phyloP scores from a whole-genome alignment of 352 stramenopile species.

The Peronospora tabacina region DNA sequence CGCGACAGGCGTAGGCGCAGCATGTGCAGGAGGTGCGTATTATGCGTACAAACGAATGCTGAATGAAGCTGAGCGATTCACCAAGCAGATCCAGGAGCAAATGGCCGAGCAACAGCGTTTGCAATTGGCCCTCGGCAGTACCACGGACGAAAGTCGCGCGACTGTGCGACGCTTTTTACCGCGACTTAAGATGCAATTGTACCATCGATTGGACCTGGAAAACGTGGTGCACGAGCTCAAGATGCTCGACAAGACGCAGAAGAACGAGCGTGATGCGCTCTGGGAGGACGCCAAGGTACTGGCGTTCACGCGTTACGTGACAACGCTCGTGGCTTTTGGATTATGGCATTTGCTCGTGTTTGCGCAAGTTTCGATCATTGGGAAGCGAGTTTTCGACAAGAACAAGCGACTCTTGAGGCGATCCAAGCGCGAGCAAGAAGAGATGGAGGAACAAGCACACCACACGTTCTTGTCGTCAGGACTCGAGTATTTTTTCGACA shows the following conservation, averaged over 20 bases:
- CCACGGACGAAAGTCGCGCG: conserved; percentile 67
- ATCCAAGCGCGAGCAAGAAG: conserved; percentile 8
- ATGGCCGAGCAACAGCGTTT: conserved; percentile 73
- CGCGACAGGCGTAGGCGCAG: conserved; percentile 36
- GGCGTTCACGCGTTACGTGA: conserved; percentile 67
- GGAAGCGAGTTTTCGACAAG: conserved; percentile 70
- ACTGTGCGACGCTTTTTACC: conserved; percentile 72
- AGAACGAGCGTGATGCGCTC: conserved; percentile 45
- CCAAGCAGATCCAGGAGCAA: conserved; percentile 57
- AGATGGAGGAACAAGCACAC: conserved; percentile 40
- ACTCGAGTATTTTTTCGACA: conserved; percentile 73
- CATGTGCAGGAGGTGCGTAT: conserved; percentile 52
- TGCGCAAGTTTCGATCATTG: conserved; percentile 66
- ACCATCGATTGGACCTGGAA: conserved; percentile 59
- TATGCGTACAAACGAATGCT: conserved; percentile 60
- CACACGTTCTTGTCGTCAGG: conserved; percentile 66
- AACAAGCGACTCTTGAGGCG: conserved; percentile 17
- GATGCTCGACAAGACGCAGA: conserved; percentile 58
- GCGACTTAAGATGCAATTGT: conserved; percentile 51
- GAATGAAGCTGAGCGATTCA: conserved; percentile 61
- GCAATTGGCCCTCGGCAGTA: conserved; percentile 56
- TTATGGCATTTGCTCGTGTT: conserved; percentile 79
- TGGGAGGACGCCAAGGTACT: conserved; percentile 72
- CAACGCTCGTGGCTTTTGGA: conserved; percentile 59
- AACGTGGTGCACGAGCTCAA: conserved; percentile 66